These are phyloP conservation scores for Quercus aquifolioides DNA, from an alignment of 306 rosid species.

Conservation along the genomic window DNA sequence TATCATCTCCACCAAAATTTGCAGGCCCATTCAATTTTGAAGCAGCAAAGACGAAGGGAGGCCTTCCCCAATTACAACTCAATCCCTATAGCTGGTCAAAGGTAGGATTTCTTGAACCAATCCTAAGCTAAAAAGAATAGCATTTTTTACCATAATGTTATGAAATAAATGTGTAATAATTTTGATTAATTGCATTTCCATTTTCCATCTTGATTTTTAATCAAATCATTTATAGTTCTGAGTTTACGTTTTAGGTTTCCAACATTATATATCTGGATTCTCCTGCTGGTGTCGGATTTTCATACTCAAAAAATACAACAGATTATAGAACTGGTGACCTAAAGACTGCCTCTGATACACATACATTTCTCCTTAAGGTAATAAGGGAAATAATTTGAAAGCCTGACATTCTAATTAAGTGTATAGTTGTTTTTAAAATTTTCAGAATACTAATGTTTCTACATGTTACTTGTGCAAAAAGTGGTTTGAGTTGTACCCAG, in stretches of 20 bases:
- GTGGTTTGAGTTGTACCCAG: constrained; percentile 86
- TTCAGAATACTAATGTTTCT: constrained; percentile 21
- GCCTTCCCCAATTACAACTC: constrained; percentile 63
- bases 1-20: constrained; percentile 14
- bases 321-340: constrained; percentile 76
- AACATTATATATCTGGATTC: constrained; percentile 88
- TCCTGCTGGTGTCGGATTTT: constrained; percentile 93
- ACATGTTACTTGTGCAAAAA: constrained; percentile 21
- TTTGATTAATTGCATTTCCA: constrained; percentile 2
- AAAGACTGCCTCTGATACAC: constrained; percentile 79
- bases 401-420: neutral
- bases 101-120: constrained; percentile 35
- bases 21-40: constrained; percentile 93
- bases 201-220: neutral
- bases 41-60: constrained; percentile 46
- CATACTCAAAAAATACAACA: constrained; percentile 62
- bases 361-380: constrained; percentile 87
- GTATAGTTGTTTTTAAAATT: constrained; percentile 6
- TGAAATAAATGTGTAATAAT: neutral
- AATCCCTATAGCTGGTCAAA: constrained; percentile 96
- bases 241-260: constrained; percentile 61
- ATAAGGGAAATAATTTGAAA: constrained; percentile 5
- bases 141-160: neutral
- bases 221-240: constrained; percentile 8
- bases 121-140: neutral